Conservation (phyloP, 495 filamentous ascomycete genomes). For the Tetracladium setigerum region DNA sequence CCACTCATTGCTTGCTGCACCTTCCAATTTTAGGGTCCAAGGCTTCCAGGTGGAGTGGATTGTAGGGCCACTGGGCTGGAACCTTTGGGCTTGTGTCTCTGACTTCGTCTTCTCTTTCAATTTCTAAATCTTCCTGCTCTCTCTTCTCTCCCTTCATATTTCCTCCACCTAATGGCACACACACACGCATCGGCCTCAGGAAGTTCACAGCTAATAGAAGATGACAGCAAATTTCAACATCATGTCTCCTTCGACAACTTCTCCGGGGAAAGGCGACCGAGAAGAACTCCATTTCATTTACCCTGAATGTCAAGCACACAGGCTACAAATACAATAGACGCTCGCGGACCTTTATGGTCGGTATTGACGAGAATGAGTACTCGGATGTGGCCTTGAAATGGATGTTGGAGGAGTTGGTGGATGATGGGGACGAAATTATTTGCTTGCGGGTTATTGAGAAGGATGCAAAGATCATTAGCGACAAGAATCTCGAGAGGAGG, state of each 20-base stretch:
- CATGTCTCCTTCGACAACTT: slow-evolving; percentile 94
- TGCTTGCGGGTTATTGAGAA: slow-evolving; percentile 89
- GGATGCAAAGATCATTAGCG: slow-evolving; percentile 64
- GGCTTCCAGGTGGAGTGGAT: too few species aligned
- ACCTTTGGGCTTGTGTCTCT: too few species aligned
- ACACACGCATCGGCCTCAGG: too few species aligned
- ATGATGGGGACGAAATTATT: slow-evolving; percentile 94
- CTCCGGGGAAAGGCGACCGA: slow-evolving; percentile 56
- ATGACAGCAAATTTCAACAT: slow-evolving; percentile 42
- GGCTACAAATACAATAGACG: slow-evolving; percentile 79
- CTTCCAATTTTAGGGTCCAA: too few species aligned
- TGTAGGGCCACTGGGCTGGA: too few species aligned
- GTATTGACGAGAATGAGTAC: slow-evolving; percentile 91
- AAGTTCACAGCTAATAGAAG: slow-evolving; percentile 6
- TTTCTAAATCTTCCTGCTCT: not conserved
- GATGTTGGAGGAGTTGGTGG: slow-evolving; percentile 89
- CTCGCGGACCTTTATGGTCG: slow-evolving; percentile 88
- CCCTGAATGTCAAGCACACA: slow-evolving; percentile 80
- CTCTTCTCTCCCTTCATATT: not conserved
- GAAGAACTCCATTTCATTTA: slow-evolving; percentile 76
- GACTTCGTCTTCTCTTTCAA: too few species aligned
- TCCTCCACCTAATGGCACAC: not conserved
- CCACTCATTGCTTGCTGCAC: not conserved
- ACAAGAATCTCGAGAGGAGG: slow-evolving; percentile 58
- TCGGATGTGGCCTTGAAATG: slow-evolving; percentile 93